Percentiles rank a stretch among this genome's conserved stretches.
phyloP scores from a whole-genome alignment of 2,329 filamentous ascomycete genomes.

The Emericellopsis atlantica region DNA sequence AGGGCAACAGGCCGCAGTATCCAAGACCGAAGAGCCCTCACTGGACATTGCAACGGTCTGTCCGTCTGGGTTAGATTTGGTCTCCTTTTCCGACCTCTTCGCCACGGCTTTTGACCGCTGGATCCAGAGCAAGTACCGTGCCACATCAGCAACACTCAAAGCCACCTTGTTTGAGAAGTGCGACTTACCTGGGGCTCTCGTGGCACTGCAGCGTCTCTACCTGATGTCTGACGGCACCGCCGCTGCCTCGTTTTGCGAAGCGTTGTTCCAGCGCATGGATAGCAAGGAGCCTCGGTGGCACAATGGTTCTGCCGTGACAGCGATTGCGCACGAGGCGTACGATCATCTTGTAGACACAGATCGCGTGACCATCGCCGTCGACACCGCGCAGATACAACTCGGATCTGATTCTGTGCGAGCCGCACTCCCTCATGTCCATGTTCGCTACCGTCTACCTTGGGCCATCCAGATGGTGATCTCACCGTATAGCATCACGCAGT shows the following conservation, averaged over 20 bases:
- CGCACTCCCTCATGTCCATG: slow-evolving; percentile 47
- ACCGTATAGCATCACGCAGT: slow-evolving; percentile 47
- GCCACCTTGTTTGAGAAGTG: slow-evolving; percentile 56
- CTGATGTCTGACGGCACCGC: slow-evolving; percentile 63
- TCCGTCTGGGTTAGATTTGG: slow-evolving; percentile 30
- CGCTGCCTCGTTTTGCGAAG: slow-evolving; percentile 51
- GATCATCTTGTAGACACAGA: slow-evolving; percentile 43
- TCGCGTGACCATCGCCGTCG: slow-evolving; percentile 45
- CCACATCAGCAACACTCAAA: slow-evolving; percentile 55
- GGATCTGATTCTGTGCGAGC: slow-evolving; percentile 23
- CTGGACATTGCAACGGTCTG: slow-evolving; percentile 48
- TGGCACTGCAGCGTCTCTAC: slow-evolving; percentile 60
- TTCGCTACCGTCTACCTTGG: slow-evolving; percentile 58
- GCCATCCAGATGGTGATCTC: slow-evolving; percentile 61
- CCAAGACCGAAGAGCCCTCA: slow-evolving; percentile 21
- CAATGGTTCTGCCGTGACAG: slow-evolving; percentile 70
- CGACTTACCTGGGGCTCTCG: slow-evolving; percentile 51
- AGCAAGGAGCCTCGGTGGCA: slow-evolving; percentile 51
- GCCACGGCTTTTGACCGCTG: slow-evolving; percentile 58
- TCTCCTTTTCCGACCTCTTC: slow-evolving; percentile 67
- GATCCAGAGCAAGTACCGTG: slow-evolving; percentile 62
- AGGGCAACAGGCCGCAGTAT: slow-evolving; percentile 20
- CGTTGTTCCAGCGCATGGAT: slow-evolving; percentile 67
- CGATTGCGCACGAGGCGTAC: slow-evolving; percentile 63
- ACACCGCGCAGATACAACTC: slow-evolving; percentile 32